These are phyloP conservation scores for Aspergillus ochraceoroseus DNA, from an alignment of 2,329 filamentous ascomycete genomes.

Conservation along the genomic window DNA sequence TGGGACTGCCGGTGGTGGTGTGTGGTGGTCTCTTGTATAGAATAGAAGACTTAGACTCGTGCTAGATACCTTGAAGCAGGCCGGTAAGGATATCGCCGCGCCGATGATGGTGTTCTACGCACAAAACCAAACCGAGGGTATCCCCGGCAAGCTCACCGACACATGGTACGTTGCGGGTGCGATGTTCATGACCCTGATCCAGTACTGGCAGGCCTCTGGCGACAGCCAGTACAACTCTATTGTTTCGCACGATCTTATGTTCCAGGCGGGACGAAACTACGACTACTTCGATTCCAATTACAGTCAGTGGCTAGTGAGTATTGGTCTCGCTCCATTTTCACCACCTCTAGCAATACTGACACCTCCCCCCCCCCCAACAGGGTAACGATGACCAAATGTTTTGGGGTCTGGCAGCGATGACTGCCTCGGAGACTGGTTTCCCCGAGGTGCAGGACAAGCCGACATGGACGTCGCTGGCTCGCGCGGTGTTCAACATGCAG, in stretches of 20 bases:
- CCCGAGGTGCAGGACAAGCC: slow-evolving; percentile 61
- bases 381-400: slow-evolving; percentile 61
- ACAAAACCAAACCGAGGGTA: slow-evolving; percentile 28
- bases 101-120: slow-evolving; percentile 31
- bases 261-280: slow-evolving; percentile 64
- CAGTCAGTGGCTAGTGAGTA: slow-evolving; percentile 28
- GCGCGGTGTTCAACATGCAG: slow-evolving; percentile 73
- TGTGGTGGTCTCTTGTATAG: too few relatives aligned
- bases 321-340: background rate
- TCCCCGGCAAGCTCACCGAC: slow-evolving; percentile 30
- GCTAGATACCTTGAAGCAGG: slow-evolving; percentile 23
- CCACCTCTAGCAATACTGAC: background rate
- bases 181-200: slow-evolving; percentile 62
- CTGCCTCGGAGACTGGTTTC: slow-evolving; percentile 68
- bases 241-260: slow-evolving; percentile 61
- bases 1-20: too few relatives aligned
- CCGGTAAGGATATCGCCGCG: slow-evolving; percentile 25
- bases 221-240: slow-evolving; percentile 65
- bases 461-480: slow-evolving; percentile 68
- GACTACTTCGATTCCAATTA: slow-evolving; percentile 67
- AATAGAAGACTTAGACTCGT: background rate
- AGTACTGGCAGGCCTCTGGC: slow-evolving; percentile 77
- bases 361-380: slow-evolving; percentile 17
- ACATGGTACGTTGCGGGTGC: slow-evolving; percentile 63
- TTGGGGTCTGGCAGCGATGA: slow-evolving; percentile 73